Percentiles rank a stretch among this genome's conserved stretches.
phyloP scores from a whole-genome alignment of 768 basidiomycete species.

The Termitomyces sp. region DNA sequence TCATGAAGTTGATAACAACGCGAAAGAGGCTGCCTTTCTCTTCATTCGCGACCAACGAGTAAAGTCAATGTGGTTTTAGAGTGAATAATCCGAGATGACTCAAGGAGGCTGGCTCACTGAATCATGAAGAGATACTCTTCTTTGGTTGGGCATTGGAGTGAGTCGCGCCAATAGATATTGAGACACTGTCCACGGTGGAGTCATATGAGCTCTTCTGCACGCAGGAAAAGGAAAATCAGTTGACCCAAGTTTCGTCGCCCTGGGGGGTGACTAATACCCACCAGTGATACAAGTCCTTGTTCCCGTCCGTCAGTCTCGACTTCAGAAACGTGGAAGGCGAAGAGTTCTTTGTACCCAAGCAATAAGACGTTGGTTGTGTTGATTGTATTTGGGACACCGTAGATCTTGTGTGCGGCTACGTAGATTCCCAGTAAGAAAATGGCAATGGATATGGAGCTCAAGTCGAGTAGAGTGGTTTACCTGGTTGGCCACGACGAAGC shows the following conservation, averaged over 20 bases:
- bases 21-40: conserved; percentile 94
- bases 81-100: neutral
- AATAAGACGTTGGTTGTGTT: conserved; percentile 97
- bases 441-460: neutral
- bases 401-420: conserved; percentile 90
- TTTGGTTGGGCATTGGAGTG: conserved; percentile 30
- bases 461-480: conserved; percentile 27
- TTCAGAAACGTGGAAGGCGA: conserved; percentile 44
- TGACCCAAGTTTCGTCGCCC: no score
- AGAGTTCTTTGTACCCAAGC: conserved; percentile 83
- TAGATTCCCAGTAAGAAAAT: neutral
- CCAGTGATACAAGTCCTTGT: conserved; percentile 57
- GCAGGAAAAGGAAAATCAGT: no score
- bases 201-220: conserved; percentile 66
- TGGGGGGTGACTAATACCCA: conserved; percentile 21
- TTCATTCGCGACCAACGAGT: conserved; percentile 22
- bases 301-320: conserved; percentile 22
- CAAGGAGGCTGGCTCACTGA: conserved; percentile 44
- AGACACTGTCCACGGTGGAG: conserved; percentile 94
- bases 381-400: conserved; percentile 94
- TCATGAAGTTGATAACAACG: conserved; percentile 93
- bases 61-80: neutral
- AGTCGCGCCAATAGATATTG: conserved; percentile 93
- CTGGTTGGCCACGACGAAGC: conserved; percentile 80
- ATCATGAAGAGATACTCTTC: conserved; percentile 96